These are phyloP conservation scores for Botrytis elliptica DNA, from an alignment of 2,329 filamentous ascomycete genomes.

Conservation along the genomic window DNA sequence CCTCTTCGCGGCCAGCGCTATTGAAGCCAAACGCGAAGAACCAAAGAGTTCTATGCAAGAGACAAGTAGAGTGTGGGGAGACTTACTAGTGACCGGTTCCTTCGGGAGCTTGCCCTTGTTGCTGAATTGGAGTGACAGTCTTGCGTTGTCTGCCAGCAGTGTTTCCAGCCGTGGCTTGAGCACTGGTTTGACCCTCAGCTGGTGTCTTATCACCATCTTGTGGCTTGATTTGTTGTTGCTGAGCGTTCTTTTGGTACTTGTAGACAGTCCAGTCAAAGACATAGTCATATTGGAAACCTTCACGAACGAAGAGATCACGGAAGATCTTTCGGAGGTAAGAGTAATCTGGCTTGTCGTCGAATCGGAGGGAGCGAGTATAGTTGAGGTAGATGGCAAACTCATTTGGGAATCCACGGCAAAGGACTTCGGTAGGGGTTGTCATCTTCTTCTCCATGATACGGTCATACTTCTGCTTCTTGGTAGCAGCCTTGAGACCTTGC, in stretches of 20 bases:
- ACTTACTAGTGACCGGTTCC: constrained; percentile 17
- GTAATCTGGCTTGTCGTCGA: constrained; percentile 99
- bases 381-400: constrained; percentile 99
- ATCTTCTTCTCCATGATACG: constrained; percentile 99
- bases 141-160: constrained; percentile 72
- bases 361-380: constrained; percentile 97
- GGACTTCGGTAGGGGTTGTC: constrained; percentile 97
- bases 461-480: constrained; percentile 99
- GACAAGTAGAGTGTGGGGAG: not conserved
- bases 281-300: constrained; percentile 99
- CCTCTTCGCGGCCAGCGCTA: constrained; percentile 73
- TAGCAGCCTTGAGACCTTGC: constrained; percentile 97
- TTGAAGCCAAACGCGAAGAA: constrained; percentile 76
- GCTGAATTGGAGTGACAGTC: constrained; percentile 51
- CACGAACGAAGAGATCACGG: constrained; percentile 97
- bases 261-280: constrained; percentile 99
- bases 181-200: constrained; percentile 67
- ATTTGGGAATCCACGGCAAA: constrained; percentile 98
- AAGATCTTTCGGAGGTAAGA: constrained; percentile 99
- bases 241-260: constrained; percentile 98
- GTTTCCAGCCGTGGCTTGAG: constrained; percentile 69
- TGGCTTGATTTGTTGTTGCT: constrained; percentile 52
- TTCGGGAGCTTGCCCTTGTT: constrained; percentile 12
- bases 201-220: constrained; percentile 44
- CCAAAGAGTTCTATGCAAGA: constrained; percentile 47